Base-by-base conservation (phyloP, 192 early-diverging fungal genomes). In the Glomus cerebriforme region DNA sequence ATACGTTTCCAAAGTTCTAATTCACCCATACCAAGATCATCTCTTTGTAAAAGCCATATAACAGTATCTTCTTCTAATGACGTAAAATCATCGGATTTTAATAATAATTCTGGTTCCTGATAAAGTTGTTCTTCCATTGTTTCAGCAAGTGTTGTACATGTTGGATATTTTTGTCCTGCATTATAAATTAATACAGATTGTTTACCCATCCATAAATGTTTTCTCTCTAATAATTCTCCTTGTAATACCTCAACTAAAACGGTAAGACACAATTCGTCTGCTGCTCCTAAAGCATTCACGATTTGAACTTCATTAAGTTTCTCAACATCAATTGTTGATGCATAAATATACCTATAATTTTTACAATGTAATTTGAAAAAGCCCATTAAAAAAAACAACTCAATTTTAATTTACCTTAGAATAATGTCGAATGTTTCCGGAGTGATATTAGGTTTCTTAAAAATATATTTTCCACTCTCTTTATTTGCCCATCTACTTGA, bases 131-230 rank as follows among this genome's bases (percentile, higher is more conserved):
- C 68, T 43, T 45, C 12, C 34, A 70, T 70, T n/a, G 26, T 70
- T 26, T 70, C 68, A 6, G 37, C 35, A 43, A 70, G 39, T 45
- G 9, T n/a, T 27, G 68, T 45, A 26, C 68, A 70, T 13, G 68
- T 70, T 26, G 68, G 68, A 70, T 47, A 70, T 45, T 70, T 70
- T 45, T 70, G 68, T 13, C 68, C 39, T 12, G 68, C 68, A 45
- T 70, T 70, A 70, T 45, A 70, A 45, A 70, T 70, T 70, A 70
- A 70, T 70, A 70, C 68, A 4, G 68, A 70, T 70, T 70, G 34
- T 70, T 70, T 39, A 26, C 35, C 22, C 37, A 70, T 70, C 68
- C 68, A 70, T 39, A 70, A 26, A 45, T 70, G 39, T 27, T 70
- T 70, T 19, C 68, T 35, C 12, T 70, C 68, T n/a, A 70, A 12